These are phyloP conservation scores for Sinapis alba DNA, from an alignment of 441 rosid species.

Conservation along the genomic window DNA sequence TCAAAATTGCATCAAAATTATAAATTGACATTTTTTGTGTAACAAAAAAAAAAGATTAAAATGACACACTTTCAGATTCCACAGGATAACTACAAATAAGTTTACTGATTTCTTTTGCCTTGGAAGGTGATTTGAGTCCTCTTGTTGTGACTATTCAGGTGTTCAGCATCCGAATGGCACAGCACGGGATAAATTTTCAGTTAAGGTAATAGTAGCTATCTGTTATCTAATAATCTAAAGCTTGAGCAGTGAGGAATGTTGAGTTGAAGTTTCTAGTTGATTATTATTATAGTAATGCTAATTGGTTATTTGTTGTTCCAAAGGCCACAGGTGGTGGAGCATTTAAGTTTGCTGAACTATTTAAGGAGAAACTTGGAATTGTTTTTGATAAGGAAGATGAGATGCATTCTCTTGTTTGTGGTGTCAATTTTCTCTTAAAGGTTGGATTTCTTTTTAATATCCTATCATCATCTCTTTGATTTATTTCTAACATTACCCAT, in stretches of 20 bases:
- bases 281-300: conserved; percentile 1
- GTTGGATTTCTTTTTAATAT: conserved; percentile 37
- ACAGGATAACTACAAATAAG: not conserved
- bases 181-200: conserved; percentile 41
- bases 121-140: not conserved
- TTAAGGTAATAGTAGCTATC: conserved; percentile 60
- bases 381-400: conserved; percentile 95
- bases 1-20: too few relatives aligned
- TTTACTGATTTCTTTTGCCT: not conserved
- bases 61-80: too few relatives aligned
- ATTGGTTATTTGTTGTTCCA: conserved; percentile 12
- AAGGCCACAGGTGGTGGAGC: conserved; percentile 96
- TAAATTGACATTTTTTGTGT: too few relatives aligned
- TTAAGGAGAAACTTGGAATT: conserved; percentile 87
- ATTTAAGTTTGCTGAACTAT: conserved; percentile 88
- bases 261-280: conserved; percentile 1
- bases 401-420: conserved; percentile 92
- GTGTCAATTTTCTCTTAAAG: conserved; percentile 97
- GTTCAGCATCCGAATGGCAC: conserved; percentile 44
- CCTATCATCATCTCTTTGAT: not conserved
- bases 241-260: conserved; percentile 22
- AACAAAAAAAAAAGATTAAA: too few relatives aligned
- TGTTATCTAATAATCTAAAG: conserved; percentile 23
- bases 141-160: conserved; percentile 53
- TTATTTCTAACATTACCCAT: not conserved